These are phyloP conservation scores for Nidularia sp. DNA, from an alignment of 768 basidiomycete genomes.

Conservation along the genomic window DNA sequence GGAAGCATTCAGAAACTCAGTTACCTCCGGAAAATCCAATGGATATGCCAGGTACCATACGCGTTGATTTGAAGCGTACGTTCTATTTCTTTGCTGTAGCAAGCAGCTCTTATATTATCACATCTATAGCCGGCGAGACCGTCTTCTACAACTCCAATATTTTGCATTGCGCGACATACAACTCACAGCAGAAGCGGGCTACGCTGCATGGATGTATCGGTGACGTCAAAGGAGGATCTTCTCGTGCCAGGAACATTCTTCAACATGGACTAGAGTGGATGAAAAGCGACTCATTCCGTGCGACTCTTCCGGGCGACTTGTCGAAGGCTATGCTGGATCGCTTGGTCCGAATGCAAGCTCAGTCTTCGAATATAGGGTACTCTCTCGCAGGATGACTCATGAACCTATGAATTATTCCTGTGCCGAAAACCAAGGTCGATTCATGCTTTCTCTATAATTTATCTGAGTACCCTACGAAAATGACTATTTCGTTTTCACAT, in stretches of 20 bases:
- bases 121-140: conserved; percentile 57
- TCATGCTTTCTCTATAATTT: too few relatives aligned
- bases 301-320: conserved; percentile 33
- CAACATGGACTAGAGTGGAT: conserved; percentile 77
- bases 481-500: too few relatives aligned
- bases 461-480: too few relatives aligned
- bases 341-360: conserved; percentile 48
- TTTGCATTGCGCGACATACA: conserved; percentile 69
- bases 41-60: conserved; percentile 67
- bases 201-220: conserved; percentile 74
- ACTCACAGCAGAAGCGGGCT: conserved; percentile 40
- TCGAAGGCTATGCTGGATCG: conserved; percentile 56
- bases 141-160: conserved; percentile 83
- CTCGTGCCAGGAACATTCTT: conserved; percentile 66
- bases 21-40: conserved; percentile 54
- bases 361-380: conserved; percentile 43
- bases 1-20: conserved; percentile 45
- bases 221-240: conserved; percentile 53
- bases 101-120: background rate
- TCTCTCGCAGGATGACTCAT: conserved; percentile 27
- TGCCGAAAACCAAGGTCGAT: too few relatives aligned
- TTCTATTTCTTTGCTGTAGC: background rate
- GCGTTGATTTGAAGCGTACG: conserved; percentile 51
- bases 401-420: too few relatives aligned
- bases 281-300: conserved; percentile 44